Evolutionary conservation across 108 stramenopile species (phyloP), one percentile per base, ranked within the genome.

Genomic region (Skeletonema menzelii): DNA sequence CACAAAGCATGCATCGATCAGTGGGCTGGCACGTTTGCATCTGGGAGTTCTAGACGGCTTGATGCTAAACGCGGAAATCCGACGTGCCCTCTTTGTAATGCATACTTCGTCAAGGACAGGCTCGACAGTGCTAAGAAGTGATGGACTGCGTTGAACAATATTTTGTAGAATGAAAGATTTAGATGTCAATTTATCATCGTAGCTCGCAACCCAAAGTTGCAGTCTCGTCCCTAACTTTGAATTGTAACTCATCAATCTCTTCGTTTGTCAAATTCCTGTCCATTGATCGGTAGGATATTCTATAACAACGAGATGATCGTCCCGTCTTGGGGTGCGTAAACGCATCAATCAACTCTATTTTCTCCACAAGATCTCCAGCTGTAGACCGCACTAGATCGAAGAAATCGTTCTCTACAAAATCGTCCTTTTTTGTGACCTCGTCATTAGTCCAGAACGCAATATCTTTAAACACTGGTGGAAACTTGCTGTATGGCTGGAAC

Each of bases 221-320:
- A 38, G 56, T 58, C 11, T 61, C 37, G 44, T 63, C 31, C 24
- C 97, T 84, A 5, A 97, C 73, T 24, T 81, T 26, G 8, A 87
- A 89, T 82, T 98, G 98, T n/a, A 99, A 67, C 22, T 20, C 78
- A 82, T 99, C 94, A 55, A 99, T 89, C 80, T 99, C 97, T 75
- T 96, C 92, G 77, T 99, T 97, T 26, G 97, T 98, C 65, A 99
- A 76, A n/a, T 79, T 86, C 20, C 98, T 88, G 65, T 98, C 97
- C 98, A 99, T 99, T 56, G 86, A 89, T 65, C 98, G 88, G 65
- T 98, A 99, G 0, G 87, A 93, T 65, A 98, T 91, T 24, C 98
- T 88, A 69, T 89, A 99, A 77, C 97, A 97, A 42, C 96, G 85
- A 15, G 87, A 89, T 20, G 65, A 69, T 8, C 85, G 60, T 17